Percentiles rank a stretch among this genome's conserved stretches.
Evolutionary conservation across 140 eudicot genomes (phyloP).

Genomic region (Erigeron philadelphicus): DNA sequence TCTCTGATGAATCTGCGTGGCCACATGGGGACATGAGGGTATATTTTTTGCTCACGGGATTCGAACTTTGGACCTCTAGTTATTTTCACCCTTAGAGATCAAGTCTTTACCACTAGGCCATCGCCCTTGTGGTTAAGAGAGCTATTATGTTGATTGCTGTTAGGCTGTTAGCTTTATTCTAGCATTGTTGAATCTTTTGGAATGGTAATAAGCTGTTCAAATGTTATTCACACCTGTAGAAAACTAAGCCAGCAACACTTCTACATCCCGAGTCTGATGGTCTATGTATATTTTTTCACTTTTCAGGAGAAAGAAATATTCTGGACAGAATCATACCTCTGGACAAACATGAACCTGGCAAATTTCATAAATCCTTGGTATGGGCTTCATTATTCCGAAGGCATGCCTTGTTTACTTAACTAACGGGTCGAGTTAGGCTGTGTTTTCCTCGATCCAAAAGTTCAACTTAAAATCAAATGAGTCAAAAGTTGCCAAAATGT

Average conservation of each 20-base stretch:
- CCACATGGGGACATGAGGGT: too few species aligned
- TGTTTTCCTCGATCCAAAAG: neutral
- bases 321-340: conserved; percentile 21
- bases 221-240: conserved; percentile 2
- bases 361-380: conserved; percentile 49
- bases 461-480: neutral
- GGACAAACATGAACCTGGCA: conserved; percentile 40
- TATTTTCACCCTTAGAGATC: too few species aligned
- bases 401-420: neutral
- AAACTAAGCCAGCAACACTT: conserved; percentile 11
- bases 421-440: neutral
- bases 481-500: neutral
- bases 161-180: too few species aligned
- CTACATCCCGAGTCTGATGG: conserved; percentile 9
- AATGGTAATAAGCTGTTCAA: neutral
- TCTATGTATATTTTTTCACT: conserved; percentile 8
- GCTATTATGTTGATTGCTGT: too few species aligned
- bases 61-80: too few species aligned
- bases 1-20: too few species aligned
- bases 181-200: too few species aligned
- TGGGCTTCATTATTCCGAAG: conserved; percentile 13
- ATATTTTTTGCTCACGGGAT: too few species aligned
- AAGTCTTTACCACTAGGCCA: too few species aligned
- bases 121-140: too few species aligned
- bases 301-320: conserved; percentile 43